Evolutionary conservation across 495 filamentous ascomycete species (phyloP), one percentile per base, ranked within the genome.

Genomic region (Lophium mytilinum): DNA sequence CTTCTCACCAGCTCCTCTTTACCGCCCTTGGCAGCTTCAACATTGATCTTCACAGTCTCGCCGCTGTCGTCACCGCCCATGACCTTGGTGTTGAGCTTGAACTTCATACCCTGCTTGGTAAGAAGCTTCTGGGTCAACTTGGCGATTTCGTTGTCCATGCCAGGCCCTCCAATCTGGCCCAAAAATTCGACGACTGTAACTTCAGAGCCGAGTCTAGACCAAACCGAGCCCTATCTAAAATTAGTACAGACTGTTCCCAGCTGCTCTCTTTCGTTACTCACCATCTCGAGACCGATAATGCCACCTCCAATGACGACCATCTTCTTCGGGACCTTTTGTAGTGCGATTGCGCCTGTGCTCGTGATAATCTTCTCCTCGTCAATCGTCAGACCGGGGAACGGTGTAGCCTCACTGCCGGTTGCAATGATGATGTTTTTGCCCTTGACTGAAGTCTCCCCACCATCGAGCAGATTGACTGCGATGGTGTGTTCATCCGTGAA

Each of bases 231-330:
- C 83, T 85, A 65, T 15, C 4, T 0, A 48, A 0, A 11, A 39
- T 61, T 55, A 62, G 52, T 17, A 15, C 21, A 30, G n/a, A 47
- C 14, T 14, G 9, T 55, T 30, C n/a, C 14, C 15, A 49, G 52
- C 10, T 9, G n/a, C 8, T 14, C 11, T 17, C 3, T 24, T 15
- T 15, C 49, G 1, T 4, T 6, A 9, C 65, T 5, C 71, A 86
- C 85, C 93, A 98, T 97, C 77, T 98, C 93, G 37, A 98, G 82
- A 70, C 93, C 93, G 68, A 98, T 98, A 71, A 98, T 98, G 72
- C 93, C 93, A 71, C 93, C 93, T 62, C 93, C 93, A 66, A 98
- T 97, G 61, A 98, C 93, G 59, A 92, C 76, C 89, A 98, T 87
- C 80, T 90, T 94, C 83, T 96, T 90, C 43, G 93, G 93, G 34